Evolutionary conservation across 1,284 basidiomycete genomes (phyloP), one percentile per base, ranked within the genome.

Genomic region (Vanrija sp.): DNA sequence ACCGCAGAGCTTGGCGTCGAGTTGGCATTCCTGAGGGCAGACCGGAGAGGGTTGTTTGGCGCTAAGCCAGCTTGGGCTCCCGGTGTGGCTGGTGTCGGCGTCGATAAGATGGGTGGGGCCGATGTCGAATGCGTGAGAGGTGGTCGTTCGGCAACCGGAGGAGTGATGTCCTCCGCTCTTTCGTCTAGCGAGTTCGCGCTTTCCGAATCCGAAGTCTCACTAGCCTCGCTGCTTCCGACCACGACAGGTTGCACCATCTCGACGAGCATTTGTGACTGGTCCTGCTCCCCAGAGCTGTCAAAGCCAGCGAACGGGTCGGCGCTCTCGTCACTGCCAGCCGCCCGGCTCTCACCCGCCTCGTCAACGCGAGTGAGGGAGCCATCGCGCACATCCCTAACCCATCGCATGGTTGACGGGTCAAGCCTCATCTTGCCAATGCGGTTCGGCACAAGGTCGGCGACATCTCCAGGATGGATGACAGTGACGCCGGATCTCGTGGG

Each of bases 301-400:
- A 94, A 86, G 61, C 91, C 89, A 44, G 83, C 83, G 74, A 93
- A 93, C 18, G 87, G 85, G 76, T 91, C 90, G 59, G 87, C 88
- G 63, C 86, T 90, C 53, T 82, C 82, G 57, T 71, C 78, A 51
- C 69, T 78, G 63, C 80, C 68, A 65, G 70, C 68, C 27, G 53
- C 44, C 15, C 57, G 56, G 54, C 64, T 71, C 56, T 70, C 70
- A 7, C 60, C 65, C 4, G 57, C 66, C 57, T 69, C 67, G 31
- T 65, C 56, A 67, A 78, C 42, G 67, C 73, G 27, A 64, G 67
- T 46, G 59, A 69, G 59, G 8, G 41, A 41, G 38, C 19, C 19
- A 19, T 53, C 63, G 16, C 47, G 47, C 39, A 47, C 27, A 75
- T 81, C 83, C 72, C 85, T 86, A 45, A 92, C 84, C 92, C 92